Evolutionary conservation across 768 basidiomycete genomes (phyloP).

Genomic region (Boletus barrowsii): DNA sequence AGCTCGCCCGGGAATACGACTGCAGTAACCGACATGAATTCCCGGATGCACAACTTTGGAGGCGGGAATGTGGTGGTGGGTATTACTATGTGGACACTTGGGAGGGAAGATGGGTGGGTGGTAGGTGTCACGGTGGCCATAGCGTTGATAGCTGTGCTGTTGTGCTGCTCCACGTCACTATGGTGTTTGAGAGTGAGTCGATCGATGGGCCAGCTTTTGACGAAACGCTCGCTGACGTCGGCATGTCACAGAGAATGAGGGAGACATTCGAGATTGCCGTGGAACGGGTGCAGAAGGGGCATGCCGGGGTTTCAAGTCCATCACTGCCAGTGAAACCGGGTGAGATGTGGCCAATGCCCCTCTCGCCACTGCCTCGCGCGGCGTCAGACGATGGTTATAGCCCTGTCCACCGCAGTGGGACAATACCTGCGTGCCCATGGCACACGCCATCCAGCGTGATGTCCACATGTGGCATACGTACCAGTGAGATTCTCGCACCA

Average conservation of each 20-base stretch:
- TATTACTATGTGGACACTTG: conserved; percentile 1
- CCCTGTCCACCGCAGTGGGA: neutral
- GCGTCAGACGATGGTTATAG: conserved; percentile 6
- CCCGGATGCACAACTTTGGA: neutral
- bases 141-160: conserved; percentile 60
- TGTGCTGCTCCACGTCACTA: conserved; percentile 61
- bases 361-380: conserved; percentile 5
- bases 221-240: conserved; percentile 2
- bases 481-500: neutral
- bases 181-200: conserved; percentile 66
- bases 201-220: neutral
- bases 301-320: neutral
- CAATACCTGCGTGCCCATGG: conserved; percentile 1
- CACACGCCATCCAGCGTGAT: conserved; percentile 2
- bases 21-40: conserved; percentile 1
- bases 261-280: neutral
- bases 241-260: conserved; percentile 3
- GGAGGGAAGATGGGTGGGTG: conserved; percentile 43
- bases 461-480: conserved; percentile 10
- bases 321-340: neutral
- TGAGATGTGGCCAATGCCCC: conserved; percentile 1
- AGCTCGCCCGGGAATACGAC: neutral
- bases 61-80: conserved; percentile 2
- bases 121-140: conserved; percentile 64
- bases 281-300: neutral